Conservation (phyloP, 2,329 filamentous ascomycete species). For the Colletotrichum melonis region DNA sequence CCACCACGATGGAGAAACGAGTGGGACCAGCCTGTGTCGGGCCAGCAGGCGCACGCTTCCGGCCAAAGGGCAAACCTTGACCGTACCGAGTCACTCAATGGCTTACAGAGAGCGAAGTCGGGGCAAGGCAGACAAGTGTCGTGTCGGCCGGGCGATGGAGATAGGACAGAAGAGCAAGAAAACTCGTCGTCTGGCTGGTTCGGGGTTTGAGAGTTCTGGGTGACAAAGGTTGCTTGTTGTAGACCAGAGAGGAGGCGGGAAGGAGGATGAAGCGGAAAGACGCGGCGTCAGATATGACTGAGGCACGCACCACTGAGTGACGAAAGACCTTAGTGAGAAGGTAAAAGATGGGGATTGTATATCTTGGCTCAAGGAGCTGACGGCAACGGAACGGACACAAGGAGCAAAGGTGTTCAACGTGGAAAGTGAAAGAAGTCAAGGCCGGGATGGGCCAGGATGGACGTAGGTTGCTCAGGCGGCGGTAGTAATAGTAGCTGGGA, state of each 20-base stretch:
- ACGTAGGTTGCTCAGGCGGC: conserved; percentile 34
- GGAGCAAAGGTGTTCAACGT: conserved; percentile 7
- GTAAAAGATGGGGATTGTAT: background rate
- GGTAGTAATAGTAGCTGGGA: conserved; percentile 35
- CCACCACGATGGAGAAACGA: conserved; percentile 32
- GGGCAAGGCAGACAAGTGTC: background rate
- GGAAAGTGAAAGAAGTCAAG: conserved; percentile 15
- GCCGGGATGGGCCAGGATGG: conserved; percentile 8
- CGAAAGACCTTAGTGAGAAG: conserved; percentile 18
- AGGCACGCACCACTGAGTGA: conserved; percentile 22
- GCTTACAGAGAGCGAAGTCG: conserved; percentile 10
- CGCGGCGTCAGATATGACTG: conserved; percentile 23
- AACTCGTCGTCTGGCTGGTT: conserved; percentile 10
- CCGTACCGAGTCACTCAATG: conserved; percentile 15
- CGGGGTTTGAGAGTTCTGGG: background rate
- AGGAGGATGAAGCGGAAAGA: conserved; percentile 7
- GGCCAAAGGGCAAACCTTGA: conserved; percentile 21
- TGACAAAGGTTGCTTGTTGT: conserved; percentile 1
- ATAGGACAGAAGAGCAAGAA: background rate
- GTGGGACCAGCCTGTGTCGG: conserved; percentile 31
- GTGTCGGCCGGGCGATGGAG: background rate
- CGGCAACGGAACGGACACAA: conserved; percentile 16
- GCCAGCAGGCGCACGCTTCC: conserved; percentile 30
- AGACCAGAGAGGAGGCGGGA: background rate
- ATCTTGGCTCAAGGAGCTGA: conserved; percentile 20